Evolutionary conservation across 352 stramenopile species (phyloP).

Genomic region (Pythium sp.): DNA sequence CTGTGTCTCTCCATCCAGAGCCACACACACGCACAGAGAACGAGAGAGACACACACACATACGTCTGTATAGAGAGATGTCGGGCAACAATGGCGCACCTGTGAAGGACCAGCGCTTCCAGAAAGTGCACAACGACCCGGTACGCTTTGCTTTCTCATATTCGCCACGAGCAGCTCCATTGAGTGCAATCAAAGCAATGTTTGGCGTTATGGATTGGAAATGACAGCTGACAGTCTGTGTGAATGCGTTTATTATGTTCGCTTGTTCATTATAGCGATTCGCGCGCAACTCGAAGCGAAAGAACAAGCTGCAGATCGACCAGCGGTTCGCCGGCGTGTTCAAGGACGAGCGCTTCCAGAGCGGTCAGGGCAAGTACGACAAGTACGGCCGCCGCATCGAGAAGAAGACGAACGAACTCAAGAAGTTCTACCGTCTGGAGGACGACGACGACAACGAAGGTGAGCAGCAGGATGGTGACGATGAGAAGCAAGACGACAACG

Average conservation of each 20-base stretch:
- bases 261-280: conserved; percentile 43
- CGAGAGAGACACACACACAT: neutral
- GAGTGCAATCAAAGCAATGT: neutral
- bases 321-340: conserved; percentile 68
- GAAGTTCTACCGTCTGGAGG: conserved; percentile 78
- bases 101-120: conserved; percentile 79
- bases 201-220: neutral
- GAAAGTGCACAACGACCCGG: conserved; percentile 85
- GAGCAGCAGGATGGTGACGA: conserved; percentile 12
- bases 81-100: conserved; percentile 25
- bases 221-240: neutral
- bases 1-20: conserved; percentile 4
- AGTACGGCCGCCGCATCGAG: conserved; percentile 80
- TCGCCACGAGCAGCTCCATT: conserved; percentile 10
- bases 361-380: conserved; percentile 84
- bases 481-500: conserved; percentile 19
- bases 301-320: conserved; percentile 82
- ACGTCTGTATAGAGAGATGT: conserved; percentile 22
- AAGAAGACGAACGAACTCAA: conserved; percentile 76
- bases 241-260: neutral
- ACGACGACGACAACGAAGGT: conserved; percentile 39
- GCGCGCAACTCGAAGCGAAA: conserved; percentile 74
- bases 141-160: conserved; percentile 18
- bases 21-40: conserved; percentile 7
- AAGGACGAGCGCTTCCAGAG: conserved; percentile 81